These are phyloP conservation scores for Hyphopichia burtonii DNA, from an alignment of 1,139 yeast genomes.

Conservation along the genomic window DNA sequence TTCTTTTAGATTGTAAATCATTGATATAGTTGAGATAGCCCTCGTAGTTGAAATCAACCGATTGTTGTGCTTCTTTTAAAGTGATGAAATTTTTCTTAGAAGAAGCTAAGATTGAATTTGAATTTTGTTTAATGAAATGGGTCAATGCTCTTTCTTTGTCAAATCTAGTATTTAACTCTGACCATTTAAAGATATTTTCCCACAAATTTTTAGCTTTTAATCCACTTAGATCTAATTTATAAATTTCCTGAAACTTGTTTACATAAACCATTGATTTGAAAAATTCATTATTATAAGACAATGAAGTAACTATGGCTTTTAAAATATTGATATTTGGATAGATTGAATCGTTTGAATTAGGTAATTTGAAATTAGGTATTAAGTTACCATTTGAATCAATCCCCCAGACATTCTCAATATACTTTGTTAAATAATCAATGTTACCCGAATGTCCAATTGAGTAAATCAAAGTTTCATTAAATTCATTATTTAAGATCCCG, in stretches of 20 bases:
- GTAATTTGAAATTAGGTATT: slow-evolving; percentile 6
- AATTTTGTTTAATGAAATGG: slow-evolving; percentile 20
- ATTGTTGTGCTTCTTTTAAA: slow-evolving; percentile 29
- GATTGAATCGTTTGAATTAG: slow-evolving; percentile 15
- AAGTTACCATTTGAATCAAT: slow-evolving; percentile 22
- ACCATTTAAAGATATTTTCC: slow-evolving; percentile 39
- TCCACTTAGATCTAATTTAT: slow-evolving; percentile 21
- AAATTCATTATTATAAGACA: slow-evolving; percentile 31
- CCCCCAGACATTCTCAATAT: slow-evolving; percentile 34
- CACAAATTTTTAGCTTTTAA: slow-evolving; percentile 27
- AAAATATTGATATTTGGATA: slow-evolving; percentile 28
- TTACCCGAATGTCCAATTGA: slow-evolving; percentile 34
- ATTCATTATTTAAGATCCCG: slow-evolving; percentile 19
- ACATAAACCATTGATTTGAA: slow-evolving; percentile 33
- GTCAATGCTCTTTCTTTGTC: slow-evolving; percentile 27
- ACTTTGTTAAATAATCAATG: slow-evolving; percentile 22
- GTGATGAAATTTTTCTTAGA: slow-evolving; percentile 7
- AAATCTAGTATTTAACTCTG: slow-evolving; percentile 29
- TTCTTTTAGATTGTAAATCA: slow-evolving; percentile 26
- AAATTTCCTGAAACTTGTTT: slow-evolving; percentile 35
- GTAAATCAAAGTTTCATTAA: slow-evolving; percentile 28
- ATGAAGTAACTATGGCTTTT: slow-evolving; percentile 29
- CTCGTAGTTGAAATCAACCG: slow-evolving; percentile 42
- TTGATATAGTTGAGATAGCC: slow-evolving; percentile 30
- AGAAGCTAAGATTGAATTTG: not conserved